Percentiles rank a stretch among this genome's conserved stretches.
Evolutionary conservation across 2,329 filamentous ascomycete species (phyloP).

Genomic region (Rhynchosporium agropyri): DNA sequence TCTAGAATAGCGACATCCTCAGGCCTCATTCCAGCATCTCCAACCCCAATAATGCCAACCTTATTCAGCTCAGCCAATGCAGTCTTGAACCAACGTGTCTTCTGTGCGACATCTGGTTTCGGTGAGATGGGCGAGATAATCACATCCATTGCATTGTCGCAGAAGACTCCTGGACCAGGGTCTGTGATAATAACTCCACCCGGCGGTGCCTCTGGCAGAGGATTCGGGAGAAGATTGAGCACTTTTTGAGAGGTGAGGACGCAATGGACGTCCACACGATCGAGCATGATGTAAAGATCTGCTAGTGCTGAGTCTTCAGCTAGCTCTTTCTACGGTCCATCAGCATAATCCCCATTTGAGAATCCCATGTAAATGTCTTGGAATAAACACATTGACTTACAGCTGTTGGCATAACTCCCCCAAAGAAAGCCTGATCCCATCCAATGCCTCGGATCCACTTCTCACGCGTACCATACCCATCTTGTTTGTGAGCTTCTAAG

Average conservation of each 20-base stretch:
- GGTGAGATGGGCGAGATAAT: conserved; percentile 60
- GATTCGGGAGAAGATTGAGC: conserved; percentile 58
- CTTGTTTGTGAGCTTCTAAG: conserved; percentile 51
- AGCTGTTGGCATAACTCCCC: conserved; percentile 63
- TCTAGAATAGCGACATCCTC: conserved; percentile 57
- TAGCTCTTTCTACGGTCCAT: conserved; percentile 51
- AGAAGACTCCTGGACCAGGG: conserved; percentile 69
- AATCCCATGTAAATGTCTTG: too few relatives aligned
- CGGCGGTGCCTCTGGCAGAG: conserved; percentile 52
- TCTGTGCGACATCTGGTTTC: conserved; percentile 55
- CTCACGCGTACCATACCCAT: conserved; percentile 51
- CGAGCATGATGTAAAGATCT: conserved; percentile 67
- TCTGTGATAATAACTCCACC: conserved; percentile 65
- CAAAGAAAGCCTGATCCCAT: conserved; percentile 70
- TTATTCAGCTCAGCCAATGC: conserved; percentile 66
- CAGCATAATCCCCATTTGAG: not conserved
- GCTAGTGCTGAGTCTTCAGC: conserved; percentile 54
- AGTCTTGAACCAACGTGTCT: conserved; percentile 56
- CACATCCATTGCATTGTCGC: conserved; percentile 69
- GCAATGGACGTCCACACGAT: conserved; percentile 71
- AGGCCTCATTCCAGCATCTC: conserved; percentile 66
- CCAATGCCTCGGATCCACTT: conserved; percentile 69
- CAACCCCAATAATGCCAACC: conserved; percentile 68
- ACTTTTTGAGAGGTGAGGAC: conserved; percentile 69
- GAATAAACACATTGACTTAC: conserved; percentile 25